Base-by-base conservation (phyloP, 768 basidiomycete species). In the Coprinopsis sp. region DNA sequence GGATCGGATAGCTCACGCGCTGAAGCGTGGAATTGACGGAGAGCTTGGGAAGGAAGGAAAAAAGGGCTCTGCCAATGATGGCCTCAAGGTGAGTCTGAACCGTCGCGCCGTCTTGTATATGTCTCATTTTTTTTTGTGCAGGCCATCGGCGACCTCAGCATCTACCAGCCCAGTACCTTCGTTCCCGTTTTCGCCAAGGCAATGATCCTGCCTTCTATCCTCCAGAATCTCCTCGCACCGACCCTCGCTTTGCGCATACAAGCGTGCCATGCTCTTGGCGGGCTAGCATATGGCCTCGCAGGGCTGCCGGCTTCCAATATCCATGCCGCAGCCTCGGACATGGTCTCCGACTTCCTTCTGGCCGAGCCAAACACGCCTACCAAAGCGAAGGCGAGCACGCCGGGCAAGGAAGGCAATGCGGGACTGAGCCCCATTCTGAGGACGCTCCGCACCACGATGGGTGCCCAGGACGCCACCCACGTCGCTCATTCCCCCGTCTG, bases 11-110 rank as follows among this genome's bases (percentile, higher is more conserved):
- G 74, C 82, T 2, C 80, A 78, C 47, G 85, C 86, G 2, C 59
- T 91, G 16, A 74, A 79, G 41, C 81, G 89, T 34, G 90, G 84
- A 21, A 76, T 92, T 49, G 84, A 87, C 45, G 90, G 90, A 6
- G 84, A 91, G 51, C 76, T 91, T 12, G 90, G 90, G 4, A 88
- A 87, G 59, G 90, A 92, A 61, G 90, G 90, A 8, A 91, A 91
- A 70, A 91, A 89, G 57, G 90, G 90, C 0, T 80, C 89, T 3
- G 76, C 73, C 1, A 84, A 76, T 27, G 89, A 92, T 61, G 87
- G 85, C 18, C 71, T 90, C 37, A 87, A 82, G 76, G 89, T 84
- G 58, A 54, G 64, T 59, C 45, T 42, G 46, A 39, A 33, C 33
- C 29, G 27, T 21, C 51, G 44, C 51, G 38, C 46, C 33, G 22